Conservation (phyloP, 768 basidiomycete species). For the Termitomyces sp. region DNA sequence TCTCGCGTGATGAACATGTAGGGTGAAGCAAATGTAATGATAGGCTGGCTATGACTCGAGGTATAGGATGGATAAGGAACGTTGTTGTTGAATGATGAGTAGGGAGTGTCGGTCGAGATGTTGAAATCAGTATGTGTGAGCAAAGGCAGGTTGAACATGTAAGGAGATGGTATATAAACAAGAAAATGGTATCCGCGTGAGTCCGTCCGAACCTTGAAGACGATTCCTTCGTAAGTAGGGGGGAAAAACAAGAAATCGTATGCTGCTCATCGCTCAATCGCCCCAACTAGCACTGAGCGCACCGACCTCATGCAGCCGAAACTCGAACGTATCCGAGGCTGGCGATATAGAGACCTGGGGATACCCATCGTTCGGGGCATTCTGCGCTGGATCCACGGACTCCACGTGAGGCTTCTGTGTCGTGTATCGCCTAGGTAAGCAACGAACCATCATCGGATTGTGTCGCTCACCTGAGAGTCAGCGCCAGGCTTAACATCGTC, state of each 20-base stretch:
- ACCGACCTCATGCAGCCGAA: slow-evolving; percentile 12
- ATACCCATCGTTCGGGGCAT: neutral
- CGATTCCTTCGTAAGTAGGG: neutral
- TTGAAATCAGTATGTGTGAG: neutral
- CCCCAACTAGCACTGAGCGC: slow-evolving; percentile 13
- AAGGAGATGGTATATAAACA: neutral
- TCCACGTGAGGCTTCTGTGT: neutral
- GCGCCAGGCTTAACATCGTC: neutral
- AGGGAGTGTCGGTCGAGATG: neutral
- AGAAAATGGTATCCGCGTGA: neutral
- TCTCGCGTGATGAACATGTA: too few species aligned
- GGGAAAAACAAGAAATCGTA: neutral
- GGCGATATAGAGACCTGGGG: slow-evolving; percentile 10
- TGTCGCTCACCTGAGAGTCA: neutral
- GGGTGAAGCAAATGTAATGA: neutral
- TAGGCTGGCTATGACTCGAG: neutral
- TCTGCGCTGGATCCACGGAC: neutral
- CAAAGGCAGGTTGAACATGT: neutral
- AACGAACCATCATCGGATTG: neutral
- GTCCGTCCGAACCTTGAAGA: neutral
- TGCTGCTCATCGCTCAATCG: slow-evolving; percentile 3
- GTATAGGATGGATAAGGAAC: neutral
- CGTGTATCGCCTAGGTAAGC: neutral
- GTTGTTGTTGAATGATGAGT: neutral
- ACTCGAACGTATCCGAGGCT: slow-evolving; percentile 6